phyloP scores from a whole-genome alignment of 805 yeast species.

The Candida andamanensis region DNA sequence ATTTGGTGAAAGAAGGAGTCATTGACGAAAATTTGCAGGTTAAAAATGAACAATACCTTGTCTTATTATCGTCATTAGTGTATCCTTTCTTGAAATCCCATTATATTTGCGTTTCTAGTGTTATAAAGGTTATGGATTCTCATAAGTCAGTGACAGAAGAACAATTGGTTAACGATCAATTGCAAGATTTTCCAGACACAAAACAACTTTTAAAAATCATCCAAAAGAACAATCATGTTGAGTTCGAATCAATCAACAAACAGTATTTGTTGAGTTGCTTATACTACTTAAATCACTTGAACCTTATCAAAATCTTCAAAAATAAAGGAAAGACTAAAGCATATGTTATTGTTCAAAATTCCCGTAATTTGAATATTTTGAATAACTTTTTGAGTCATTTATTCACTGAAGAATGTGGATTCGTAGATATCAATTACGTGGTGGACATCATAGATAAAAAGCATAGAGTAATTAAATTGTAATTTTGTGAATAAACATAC shows the following conservation, averaged over 20 bases:
- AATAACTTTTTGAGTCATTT: slow-evolving; percentile 16
- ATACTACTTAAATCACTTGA: slow-evolving; percentile 32
- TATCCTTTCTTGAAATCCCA: slow-evolving; percentile 11
- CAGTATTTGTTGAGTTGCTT: slow-evolving; percentile 37
- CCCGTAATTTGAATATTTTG: slow-evolving; percentile 22
- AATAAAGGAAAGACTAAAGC: slow-evolving; percentile 39
- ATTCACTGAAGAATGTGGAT: slow-evolving; percentile 4
- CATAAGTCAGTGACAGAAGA: slow-evolving; percentile 15
- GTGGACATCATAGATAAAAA: slow-evolving; percentile 32
- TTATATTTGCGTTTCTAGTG: slow-evolving; percentile 20
- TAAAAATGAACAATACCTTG: slow-evolving; percentile 18
- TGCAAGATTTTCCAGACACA: slow-evolving; percentile 27
- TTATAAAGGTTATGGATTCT: slow-evolving; percentile 8
- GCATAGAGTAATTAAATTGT: slow-evolving; percentile 15
- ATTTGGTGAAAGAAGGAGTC: slow-evolving; percentile 14
- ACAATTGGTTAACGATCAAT: slow-evolving; percentile 17
- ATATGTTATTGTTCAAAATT: slow-evolving; percentile 27
- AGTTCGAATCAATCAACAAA: slow-evolving; percentile 35
- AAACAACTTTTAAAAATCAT: slow-evolving; percentile 25
- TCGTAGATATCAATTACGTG: slow-evolving; percentile 20
- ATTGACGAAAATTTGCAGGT: slow-evolving; percentile 15
- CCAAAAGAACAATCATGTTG: slow-evolving; percentile 19
- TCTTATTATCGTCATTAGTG: slow-evolving; percentile 10
- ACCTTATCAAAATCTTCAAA: slow-evolving; percentile 31
- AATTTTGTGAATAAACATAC: too few species aligned